phyloP scores from a whole-genome alignment of 192 early-diverging fungal genomes.

The Coemansia sp. region DNA sequence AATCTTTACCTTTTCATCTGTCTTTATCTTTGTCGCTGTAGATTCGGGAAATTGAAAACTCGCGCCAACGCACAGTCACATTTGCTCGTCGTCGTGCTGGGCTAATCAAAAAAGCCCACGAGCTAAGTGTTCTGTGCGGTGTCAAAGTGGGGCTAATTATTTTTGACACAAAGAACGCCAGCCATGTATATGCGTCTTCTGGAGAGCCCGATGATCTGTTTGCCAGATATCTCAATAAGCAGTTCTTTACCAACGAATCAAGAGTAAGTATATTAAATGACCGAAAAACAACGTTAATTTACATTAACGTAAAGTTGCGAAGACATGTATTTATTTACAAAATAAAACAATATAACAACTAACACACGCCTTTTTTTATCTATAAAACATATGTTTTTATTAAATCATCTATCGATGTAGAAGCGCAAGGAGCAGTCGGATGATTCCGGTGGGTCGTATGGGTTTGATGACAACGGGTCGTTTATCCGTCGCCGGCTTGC shows the following conservation, averaged over 20 bases:
- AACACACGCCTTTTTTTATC: not conserved
- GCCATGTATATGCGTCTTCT: constrained; percentile 54
- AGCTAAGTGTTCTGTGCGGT: constrained; percentile 53
- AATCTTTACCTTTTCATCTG: not conserved
- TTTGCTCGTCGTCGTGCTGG: constrained; percentile 55
- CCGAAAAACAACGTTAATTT: too few relatives aligned
- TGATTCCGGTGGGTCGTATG: constrained; percentile 26
- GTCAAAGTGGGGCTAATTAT: constrained; percentile 53
- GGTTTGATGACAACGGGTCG: constrained; percentile 39
- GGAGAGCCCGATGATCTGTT: constrained; percentile 43
- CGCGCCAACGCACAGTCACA: constrained; percentile 50
- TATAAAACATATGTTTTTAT: not conserved
- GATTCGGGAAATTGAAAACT: constrained; percentile 55
- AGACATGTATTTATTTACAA: too few relatives aligned
- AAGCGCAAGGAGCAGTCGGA: constrained; percentile 43
- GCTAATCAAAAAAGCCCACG: constrained; percentile 58
- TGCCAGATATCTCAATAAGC: constrained; percentile 52
- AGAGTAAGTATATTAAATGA: constrained; percentile 26
- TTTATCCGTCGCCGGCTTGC: constrained; percentile 49
- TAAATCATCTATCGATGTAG: constrained; percentile 1
- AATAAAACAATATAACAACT: not conserved
- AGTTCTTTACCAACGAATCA: constrained; percentile 56
- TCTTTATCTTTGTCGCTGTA: too few relatives aligned
- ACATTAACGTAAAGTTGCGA: too few relatives aligned
- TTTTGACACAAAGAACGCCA: constrained; percentile 55